Percentiles rank a stretch among this genome's conserved stretches.
These are phyloP conservation scores for Edaphochlamys debaryana DNA, from an alignment of 139 green algal species.

Conservation along the genomic window DNA sequence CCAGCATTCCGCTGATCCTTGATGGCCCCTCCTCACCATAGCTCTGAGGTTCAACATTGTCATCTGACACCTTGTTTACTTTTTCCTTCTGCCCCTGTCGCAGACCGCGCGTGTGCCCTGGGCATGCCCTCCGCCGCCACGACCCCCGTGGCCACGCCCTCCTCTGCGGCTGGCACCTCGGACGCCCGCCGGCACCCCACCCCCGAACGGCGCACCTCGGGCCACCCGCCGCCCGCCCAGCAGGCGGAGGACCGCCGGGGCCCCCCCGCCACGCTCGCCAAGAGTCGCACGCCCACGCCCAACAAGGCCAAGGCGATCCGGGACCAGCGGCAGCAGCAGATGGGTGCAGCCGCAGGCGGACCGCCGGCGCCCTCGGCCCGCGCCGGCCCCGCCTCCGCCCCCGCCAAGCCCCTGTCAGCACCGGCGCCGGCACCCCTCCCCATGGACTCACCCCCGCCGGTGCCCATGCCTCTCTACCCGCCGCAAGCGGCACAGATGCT, in stretches of 20 bases:
- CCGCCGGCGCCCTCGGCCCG: neutral
- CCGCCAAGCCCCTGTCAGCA: constrained; percentile 25
- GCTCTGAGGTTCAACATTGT: no score
- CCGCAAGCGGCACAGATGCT: no score
- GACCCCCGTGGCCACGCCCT: neutral
- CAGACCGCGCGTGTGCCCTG: constrained; percentile 34
- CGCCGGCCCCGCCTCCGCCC: neutral
- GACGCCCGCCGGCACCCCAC: neutral
- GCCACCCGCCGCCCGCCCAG: neutral
- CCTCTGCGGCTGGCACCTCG: neutral
- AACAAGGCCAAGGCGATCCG: constrained; percentile 56
- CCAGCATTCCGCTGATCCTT: neutral
- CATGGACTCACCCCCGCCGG: no score
- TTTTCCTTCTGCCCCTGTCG: no score
- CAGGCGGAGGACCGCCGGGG: constrained; percentile 5
- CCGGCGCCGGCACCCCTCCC: neutral
- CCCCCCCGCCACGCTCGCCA: constrained; percentile 40
- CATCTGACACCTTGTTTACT: no score
- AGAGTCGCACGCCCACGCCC: constrained; percentile 49
- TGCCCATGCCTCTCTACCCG: no score
- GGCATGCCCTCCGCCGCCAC: neutral
- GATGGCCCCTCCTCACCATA: no score
- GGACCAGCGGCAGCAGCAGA: constrained; percentile 47
- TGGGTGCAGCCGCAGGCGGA: neutral
- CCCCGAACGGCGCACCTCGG: neutral